Evolutionary conservation across 2,329 filamentous ascomycete species (phyloP).

Genomic region (Aspergillus quadricinctus): DNA sequence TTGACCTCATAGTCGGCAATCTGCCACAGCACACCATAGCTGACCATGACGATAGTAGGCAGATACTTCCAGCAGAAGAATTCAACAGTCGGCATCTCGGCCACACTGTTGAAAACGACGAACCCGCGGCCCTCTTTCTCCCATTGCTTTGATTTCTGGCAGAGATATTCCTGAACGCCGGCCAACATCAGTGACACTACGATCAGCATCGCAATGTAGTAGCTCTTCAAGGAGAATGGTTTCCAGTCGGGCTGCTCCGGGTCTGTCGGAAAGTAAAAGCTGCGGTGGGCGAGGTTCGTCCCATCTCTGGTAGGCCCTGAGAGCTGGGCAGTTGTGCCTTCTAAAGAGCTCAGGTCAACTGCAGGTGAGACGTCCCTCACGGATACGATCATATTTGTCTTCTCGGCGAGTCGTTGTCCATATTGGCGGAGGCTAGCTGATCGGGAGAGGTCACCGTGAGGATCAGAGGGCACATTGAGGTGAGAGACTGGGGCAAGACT

Average conservation of each 20-base stretch:
- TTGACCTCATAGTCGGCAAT: conserved; percentile 49
- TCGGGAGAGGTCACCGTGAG: not conserved
- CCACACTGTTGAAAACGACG: conserved; percentile 24
- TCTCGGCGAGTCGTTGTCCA: conserved; percentile 41
- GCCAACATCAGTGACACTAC: conserved; percentile 27
- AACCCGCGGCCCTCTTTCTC: conserved; percentile 32
- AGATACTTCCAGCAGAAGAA: conserved; percentile 40
- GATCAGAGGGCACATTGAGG: not conserved
- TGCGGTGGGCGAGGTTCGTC: conserved; percentile 27
- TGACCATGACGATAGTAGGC: conserved; percentile 45
- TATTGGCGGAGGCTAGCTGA: conserved; percentile 25
- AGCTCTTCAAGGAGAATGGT: conserved; percentile 29
- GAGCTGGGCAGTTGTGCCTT: conserved; percentile 9
- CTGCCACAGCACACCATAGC: conserved; percentile 48
- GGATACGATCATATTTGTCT: conserved; percentile 42
- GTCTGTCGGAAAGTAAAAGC: conserved; percentile 31
- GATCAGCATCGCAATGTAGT: conserved; percentile 29
- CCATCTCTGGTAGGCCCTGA: conserved; percentile 5
- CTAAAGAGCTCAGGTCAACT: conserved; percentile 42
- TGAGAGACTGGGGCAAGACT: not conserved
- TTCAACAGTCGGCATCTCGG: conserved; percentile 21
- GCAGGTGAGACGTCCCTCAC: conserved; percentile 32
- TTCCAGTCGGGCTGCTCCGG: conserved; percentile 35
- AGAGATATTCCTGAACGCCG: conserved; percentile 32
- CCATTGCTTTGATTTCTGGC: conserved; percentile 29